Evolutionary conservation across 73 alveolate genomes (phyloP).

Genomic region (Blepharisma stoltei): DNA sequence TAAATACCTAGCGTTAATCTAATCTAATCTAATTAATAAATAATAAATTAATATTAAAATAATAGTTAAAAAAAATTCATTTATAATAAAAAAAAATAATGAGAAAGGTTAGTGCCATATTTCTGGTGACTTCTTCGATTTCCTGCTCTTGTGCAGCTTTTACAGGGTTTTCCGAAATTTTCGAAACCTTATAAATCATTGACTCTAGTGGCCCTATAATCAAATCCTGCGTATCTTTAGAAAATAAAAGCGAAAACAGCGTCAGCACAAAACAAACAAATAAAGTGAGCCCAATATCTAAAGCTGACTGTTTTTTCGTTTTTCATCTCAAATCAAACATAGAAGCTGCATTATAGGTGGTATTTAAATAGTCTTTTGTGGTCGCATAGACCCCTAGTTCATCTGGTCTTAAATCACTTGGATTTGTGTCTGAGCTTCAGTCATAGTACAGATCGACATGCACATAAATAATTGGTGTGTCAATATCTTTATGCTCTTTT

Average conservation of each 20-base stretch:
- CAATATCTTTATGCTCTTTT: not conserved
- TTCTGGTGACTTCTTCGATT: slow-evolving; percentile 22
- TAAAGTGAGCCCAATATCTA: slow-evolving; percentile 42
- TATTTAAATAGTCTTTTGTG: not conserved
- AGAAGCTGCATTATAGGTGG: not conserved
- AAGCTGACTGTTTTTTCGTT: slow-evolving; percentile 26
- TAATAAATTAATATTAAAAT: too few species aligned
- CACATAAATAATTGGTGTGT: slow-evolving; percentile 4
- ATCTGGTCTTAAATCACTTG: not conserved
- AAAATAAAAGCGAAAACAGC: slow-evolving; percentile 36
- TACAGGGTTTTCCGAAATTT: slow-evolving; percentile 47
- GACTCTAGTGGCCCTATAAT: slow-evolving; percentile 46
- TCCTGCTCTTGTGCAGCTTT: slow-evolving; percentile 61
- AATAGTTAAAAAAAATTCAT: too few species aligned
- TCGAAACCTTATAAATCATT: slow-evolving; percentile 50
- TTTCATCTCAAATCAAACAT: not conserved
- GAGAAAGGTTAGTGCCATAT: too few species aligned
- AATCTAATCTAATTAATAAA: too few species aligned
- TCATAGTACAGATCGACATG: not conserved
- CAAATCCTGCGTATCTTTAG: slow-evolving; percentile 37
- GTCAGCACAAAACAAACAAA: slow-evolving; percentile 50
- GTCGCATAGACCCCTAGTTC: not conserved
- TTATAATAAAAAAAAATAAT: too few species aligned
- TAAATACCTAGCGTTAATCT: too few species aligned
- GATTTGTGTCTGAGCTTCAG: not conserved